Evolutionary conservation across 2,329 filamentous ascomycete genomes (phyloP), one percentile per base, ranked within the genome.

Genomic region (Xylariaceae sp.): DNA sequence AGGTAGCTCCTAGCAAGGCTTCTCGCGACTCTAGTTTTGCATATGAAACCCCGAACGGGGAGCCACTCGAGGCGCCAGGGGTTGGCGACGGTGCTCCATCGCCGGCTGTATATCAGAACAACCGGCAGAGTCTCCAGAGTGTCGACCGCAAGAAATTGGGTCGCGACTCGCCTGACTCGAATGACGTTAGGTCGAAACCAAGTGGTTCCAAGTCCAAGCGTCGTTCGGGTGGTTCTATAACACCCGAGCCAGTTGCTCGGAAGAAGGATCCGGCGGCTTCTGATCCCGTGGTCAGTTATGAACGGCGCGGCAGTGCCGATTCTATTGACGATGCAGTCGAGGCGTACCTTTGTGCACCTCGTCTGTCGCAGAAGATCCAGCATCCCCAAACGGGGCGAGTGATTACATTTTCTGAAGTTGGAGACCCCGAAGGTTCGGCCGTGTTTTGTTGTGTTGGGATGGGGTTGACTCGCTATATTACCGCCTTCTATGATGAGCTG

Each of bases 391-490:
- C 90, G 0, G 92, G 92, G 1, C 86, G 94, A 13, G 81, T 88
- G 2, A 97, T 99, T 65, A 95, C 92, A 0, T 99, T 97, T 70
- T 97, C 93, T 0, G 94, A 99, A 73, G 94, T 99, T 2, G 94
- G 94, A 11, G 92, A 97, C 72, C 87, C 92, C 0, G 85, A 93
- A 49, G 94, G 94, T 1, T 93, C 88, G 65, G 93, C 92, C 2
- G 90, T 99, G 1, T 92, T 99, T 67, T 95, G 94, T 72, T 99
- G 94, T 69, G 92, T 99, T 2, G 94, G 94, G 17, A 99, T 99
- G 94, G 94, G 94, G 0, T 75, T 99, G 68, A 99, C 94, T 9
- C 85, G 94, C 74, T 99, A 94, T 72, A 89, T 99, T 61, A 97
- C 91, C 62, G 92, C 92, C 0, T 99, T 99, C 72, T 99, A 97